Conservation (phyloP, 495 filamentous ascomycete species). For the Penicillium turbatum region DNA sequence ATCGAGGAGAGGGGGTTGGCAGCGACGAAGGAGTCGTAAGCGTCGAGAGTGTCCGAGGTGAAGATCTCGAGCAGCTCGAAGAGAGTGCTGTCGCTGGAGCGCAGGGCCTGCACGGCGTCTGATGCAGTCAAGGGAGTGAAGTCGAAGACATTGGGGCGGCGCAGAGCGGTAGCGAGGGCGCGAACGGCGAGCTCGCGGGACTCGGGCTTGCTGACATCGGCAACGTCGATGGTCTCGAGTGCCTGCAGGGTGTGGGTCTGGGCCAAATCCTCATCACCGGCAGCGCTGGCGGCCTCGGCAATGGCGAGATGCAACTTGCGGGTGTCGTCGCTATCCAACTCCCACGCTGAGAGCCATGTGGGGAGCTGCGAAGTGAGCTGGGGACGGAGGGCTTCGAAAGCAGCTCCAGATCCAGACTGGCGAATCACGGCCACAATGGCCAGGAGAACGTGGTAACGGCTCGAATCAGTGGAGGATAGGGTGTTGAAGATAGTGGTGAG, state of each 20-base stretch:
- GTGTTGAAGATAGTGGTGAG: constrained; percentile 98
- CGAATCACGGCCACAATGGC: constrained; percentile 78
- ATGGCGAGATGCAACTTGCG: constrained; percentile 77
- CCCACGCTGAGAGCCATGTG: constrained; percentile 79
- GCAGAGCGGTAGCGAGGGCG: constrained; percentile 77
- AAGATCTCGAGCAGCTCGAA: constrained; percentile 94
- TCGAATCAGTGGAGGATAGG: constrained; percentile 64
- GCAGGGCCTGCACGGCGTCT: constrained; percentile 80
- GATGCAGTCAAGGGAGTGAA: constrained; percentile 89
- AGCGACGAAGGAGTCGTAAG: constrained; percentile 84
- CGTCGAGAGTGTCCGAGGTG: constrained; percentile 83
- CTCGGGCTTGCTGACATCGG: constrained; percentile 61
- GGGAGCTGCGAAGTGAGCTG: constrained; percentile 72
- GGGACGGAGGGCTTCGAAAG: constrained; percentile 75
- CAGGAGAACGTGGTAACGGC: constrained; percentile 84
- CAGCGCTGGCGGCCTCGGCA: constrained; percentile 70
- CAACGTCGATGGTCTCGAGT: constrained; percentile 75
- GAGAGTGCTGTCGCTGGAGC: constrained; percentile 72
- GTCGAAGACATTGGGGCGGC: constrained; percentile 74
- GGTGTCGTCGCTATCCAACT: constrained; percentile 71
- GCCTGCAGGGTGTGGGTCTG: constrained; percentile 82
- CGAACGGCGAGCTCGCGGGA: constrained; percentile 79
- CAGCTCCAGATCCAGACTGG: constrained; percentile 56
- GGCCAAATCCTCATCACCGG: constrained; percentile 69
- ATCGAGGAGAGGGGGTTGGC: constrained; percentile 41